Percentiles rank a stretch among this genome's conserved stretches.
These are phyloP conservation scores for Naganishia cerealis DNA, from an alignment of 1,284 basidiomycete genomes.

Conservation along the genomic window DNA sequence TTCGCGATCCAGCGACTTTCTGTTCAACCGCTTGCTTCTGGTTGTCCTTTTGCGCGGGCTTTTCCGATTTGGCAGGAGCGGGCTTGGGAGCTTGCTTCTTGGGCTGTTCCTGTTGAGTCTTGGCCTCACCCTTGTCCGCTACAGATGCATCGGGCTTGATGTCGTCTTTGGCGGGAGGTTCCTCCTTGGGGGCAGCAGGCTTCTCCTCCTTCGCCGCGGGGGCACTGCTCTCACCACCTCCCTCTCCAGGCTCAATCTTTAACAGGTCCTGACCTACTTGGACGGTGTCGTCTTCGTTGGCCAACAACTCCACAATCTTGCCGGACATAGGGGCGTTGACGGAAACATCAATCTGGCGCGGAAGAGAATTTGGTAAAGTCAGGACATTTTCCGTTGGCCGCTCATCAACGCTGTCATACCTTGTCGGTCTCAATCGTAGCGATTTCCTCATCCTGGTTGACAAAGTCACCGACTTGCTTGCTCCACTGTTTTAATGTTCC, in stretches of 20 bases:
- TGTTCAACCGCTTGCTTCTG: conserved; percentile 35
- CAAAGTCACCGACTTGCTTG: conserved; percentile 89
- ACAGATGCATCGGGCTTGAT: conserved; percentile 44
- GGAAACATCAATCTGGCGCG: conserved; percentile 83
- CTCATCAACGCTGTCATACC: conserved; percentile 57
- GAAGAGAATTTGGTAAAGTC: conserved; percentile 22
- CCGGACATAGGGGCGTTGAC: conserved; percentile 91
- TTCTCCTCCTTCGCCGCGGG: conserved; percentile 55
- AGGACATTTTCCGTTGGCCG: conserved; percentile 6
- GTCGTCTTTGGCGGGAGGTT: conserved; percentile 51
- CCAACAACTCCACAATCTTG: conserved; percentile 81
- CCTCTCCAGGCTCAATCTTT: conserved; percentile 82
- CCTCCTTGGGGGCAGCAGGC: conserved; percentile 55
- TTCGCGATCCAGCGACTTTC: conserved; percentile 58
- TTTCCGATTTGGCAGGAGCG: conserved; percentile 34
- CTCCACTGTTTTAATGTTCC: conserved; percentile 94
- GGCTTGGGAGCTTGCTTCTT: conserved; percentile 42
- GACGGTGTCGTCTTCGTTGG: conserved; percentile 90
- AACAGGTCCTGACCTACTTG: conserved; percentile 93
- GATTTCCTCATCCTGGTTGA: conserved; percentile 90
- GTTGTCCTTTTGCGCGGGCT: conserved; percentile 46
- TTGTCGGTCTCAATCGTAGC: conserved; percentile 99
- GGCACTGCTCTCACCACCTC: conserved; percentile 53
- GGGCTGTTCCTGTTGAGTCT: conserved; percentile 36
- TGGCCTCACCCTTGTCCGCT: conserved; percentile 46